These are phyloP conservation scores for Auriscalpium microsporum DNA, from an alignment of 768 basidiomycete genomes.

Conservation along the genomic window DNA sequence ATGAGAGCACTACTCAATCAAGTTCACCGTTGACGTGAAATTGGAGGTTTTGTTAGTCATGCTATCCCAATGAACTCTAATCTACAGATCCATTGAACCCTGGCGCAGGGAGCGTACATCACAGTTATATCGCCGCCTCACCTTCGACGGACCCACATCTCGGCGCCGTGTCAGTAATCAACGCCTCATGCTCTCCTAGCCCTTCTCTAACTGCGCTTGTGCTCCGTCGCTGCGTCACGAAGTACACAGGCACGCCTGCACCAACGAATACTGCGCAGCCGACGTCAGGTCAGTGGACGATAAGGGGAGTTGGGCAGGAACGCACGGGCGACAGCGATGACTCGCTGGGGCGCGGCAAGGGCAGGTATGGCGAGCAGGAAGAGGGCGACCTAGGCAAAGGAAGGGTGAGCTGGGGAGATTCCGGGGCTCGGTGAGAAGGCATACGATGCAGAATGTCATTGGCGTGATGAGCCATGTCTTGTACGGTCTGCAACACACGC, in stretches of 20 bases:
- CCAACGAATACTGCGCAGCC: slow-evolving; percentile 58
- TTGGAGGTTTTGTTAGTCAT: too few relatives aligned
- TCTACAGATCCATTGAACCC: too few relatives aligned
- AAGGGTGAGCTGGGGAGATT: too few relatives aligned
- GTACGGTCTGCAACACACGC: slow-evolving; percentile 59
- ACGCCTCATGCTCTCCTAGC: neutral
- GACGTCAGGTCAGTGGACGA: neutral
- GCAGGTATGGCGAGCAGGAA: slow-evolving; percentile 92
- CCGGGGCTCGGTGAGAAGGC: slow-evolving; percentile 19
- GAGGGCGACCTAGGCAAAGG: slow-evolving; percentile 55
- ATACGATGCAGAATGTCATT: slow-evolving; percentile 76
- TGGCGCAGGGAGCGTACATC: too few relatives aligned
- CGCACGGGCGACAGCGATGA: slow-evolving; percentile 77
- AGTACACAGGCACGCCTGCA: slow-evolving; percentile 76
- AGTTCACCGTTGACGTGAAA: too few relatives aligned
- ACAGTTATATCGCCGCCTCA: neutral
- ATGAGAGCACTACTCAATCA: too few relatives aligned
- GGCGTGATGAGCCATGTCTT: slow-evolving; percentile 89
- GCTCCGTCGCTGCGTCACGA: slow-evolving; percentile 49
- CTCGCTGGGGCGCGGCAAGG: slow-evolving; percentile 85
- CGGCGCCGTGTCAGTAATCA: neutral
- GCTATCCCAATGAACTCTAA: too few relatives aligned
- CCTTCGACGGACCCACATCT: neutral
- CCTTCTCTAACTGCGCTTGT: too few relatives aligned
- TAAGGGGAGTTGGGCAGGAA: slow-evolving; percentile 6